These are phyloP conservation scores for Lodderomyces theae DNA, from an alignment of 1,139 yeast species.

Conservation along the genomic window DNA sequence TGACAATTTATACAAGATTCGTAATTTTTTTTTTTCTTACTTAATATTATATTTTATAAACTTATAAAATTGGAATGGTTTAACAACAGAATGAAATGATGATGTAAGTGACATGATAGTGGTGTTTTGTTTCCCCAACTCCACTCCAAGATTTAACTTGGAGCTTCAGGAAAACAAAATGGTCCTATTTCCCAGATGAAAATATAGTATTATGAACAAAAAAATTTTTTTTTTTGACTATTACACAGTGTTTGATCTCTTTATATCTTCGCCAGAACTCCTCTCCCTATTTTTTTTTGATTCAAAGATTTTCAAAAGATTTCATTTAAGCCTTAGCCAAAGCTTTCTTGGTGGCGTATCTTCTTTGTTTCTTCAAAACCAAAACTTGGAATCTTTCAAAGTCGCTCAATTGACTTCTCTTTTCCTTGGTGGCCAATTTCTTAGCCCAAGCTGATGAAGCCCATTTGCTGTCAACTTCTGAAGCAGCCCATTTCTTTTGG, in stretches of 20 bases:
- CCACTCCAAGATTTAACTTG: too few species aligned
- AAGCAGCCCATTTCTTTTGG: slow-evolving; percentile 90
- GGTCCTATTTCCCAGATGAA: slow-evolving; percentile 1
- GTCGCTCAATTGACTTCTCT: slow-evolving; percentile 90
- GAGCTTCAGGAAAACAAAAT: background rate
- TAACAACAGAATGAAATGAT: slow-evolving; percentile 2
- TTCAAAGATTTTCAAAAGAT: slow-evolving; percentile 1
- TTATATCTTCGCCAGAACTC: background rate
- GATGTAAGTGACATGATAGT: slow-evolving; percentile 4
- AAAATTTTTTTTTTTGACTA: slow-evolving; percentile 6
- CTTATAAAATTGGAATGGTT: slow-evolving; percentile 3
- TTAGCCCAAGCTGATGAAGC: slow-evolving; percentile 94
- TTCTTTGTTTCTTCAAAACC: slow-evolving; percentile 96
- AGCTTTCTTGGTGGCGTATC: slow-evolving; percentile 85
- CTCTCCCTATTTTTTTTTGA: slow-evolving; percentile 3
- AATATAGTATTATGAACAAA: slow-evolving; percentile 1
- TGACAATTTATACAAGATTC: slow-evolving; percentile 1
- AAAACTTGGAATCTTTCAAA: slow-evolving; percentile 99
- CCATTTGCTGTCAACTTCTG: slow-evolving; percentile 90
- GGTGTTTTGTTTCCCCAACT: background rate
- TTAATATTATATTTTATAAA: slow-evolving; percentile 5
- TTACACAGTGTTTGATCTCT: slow-evolving; percentile 13
- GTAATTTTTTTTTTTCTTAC: slow-evolving; percentile 4
- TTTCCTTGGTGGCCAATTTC: slow-evolving; percentile 93
- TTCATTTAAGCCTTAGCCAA: slow-evolving; percentile 80